Evolutionary conservation across 106 monocot species (phyloP).

Genomic region (Dendrobium officinale): DNA sequence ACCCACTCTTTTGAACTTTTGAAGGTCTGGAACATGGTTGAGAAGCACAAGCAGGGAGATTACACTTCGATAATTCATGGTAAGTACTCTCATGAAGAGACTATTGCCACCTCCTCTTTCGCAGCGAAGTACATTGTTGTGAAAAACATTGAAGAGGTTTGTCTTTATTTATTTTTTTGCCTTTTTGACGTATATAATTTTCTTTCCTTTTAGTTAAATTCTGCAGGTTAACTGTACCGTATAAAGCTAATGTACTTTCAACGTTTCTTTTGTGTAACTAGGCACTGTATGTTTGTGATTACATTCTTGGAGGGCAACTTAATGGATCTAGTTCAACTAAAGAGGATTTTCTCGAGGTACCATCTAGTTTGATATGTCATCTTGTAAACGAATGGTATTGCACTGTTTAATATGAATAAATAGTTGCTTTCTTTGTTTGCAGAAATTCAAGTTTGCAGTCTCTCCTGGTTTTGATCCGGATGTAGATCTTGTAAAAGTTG

Average conservation of each 20-base stretch:
- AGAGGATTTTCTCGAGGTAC: slow-evolving; percentile 74
- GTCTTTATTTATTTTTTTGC: background rate
- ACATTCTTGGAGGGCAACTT: slow-evolving; percentile 88
- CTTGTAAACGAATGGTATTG: background rate
- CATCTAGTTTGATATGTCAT: background rate
- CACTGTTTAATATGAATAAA: background rate
- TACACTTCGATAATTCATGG: slow-evolving; percentile 98
- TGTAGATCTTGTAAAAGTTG: slow-evolving; percentile 67
- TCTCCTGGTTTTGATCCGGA: slow-evolving; percentile 95
- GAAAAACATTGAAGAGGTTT: slow-evolving; percentile 87
- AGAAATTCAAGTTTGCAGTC: slow-evolving; percentile 84
- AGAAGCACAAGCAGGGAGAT: slow-evolving; percentile 94
- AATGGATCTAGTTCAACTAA: slow-evolving; percentile 91
- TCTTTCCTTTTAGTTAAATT: background rate
- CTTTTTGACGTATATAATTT: background rate
- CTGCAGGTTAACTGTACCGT: background rate
- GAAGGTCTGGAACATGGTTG: slow-evolving; percentile 95
- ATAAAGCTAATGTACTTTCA: background rate
- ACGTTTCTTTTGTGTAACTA: slow-evolving; percentile 16
- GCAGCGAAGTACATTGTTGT: slow-evolving; percentile 85
- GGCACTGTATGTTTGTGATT: slow-evolving; percentile 96
- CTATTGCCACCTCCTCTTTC: slow-evolving; percentile 92
- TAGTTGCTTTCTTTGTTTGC: slow-evolving; percentile 6
- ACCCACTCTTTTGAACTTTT: background rate
- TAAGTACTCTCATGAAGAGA: slow-evolving; percentile 93